A percentile compares a stretch with the other conserved stretches of the same genome.
These are phyloP conservation scores for Globisporangium nagaii DNA, from an alignment of 352 stramenopile genomes.

Conservation along the genomic window DNA sequence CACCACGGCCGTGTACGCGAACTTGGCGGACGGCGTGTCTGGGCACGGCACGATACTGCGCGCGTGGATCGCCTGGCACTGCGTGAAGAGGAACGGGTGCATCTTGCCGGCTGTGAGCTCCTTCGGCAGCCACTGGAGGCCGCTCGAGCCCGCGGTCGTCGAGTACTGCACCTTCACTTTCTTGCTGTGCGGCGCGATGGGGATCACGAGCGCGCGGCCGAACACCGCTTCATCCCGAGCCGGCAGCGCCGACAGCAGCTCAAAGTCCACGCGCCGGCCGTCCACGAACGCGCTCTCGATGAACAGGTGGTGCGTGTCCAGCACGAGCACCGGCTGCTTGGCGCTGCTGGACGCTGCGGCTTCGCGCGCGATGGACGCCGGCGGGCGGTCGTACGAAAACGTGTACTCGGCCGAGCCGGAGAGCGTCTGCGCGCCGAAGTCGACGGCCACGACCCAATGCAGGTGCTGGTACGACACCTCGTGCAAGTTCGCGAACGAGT, in stretches of 20 bases:
- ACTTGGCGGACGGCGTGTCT: constrained; percentile 91
- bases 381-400: constrained; percentile 38
- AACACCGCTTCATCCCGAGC: too few species aligned
- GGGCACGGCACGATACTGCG: constrained; percentile 93
- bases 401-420: constrained; percentile 80
- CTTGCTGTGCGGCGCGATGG: constrained; percentile 29
- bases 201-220: constrained; percentile 53
- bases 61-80: constrained; percentile 94
- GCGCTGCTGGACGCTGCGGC: constrained; percentile 4
- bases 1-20: constrained; percentile 92
- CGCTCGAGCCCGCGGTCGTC: constrained; percentile 36
- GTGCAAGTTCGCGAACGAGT: constrained; percentile 84
- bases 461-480: constrained; percentile 81
- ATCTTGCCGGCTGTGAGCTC: constrained; percentile 92
- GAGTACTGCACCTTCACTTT: constrained; percentile 34
- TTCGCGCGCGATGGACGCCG: too few species aligned
- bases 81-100: constrained; percentile 94
- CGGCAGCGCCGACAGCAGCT: background rate
- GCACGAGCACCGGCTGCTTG: constrained; percentile 28
- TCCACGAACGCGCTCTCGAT: constrained; percentile 55
- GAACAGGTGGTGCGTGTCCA: constrained; percentile 83
- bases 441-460: constrained; percentile 72
- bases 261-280: constrained; percentile 12
- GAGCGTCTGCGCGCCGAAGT: constrained; percentile 76
- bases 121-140: constrained; percentile 90